Base-by-base conservation (phyloP, 2,329 filamentous ascomycete genomes). In the Nannizzia gypsea region DNA sequence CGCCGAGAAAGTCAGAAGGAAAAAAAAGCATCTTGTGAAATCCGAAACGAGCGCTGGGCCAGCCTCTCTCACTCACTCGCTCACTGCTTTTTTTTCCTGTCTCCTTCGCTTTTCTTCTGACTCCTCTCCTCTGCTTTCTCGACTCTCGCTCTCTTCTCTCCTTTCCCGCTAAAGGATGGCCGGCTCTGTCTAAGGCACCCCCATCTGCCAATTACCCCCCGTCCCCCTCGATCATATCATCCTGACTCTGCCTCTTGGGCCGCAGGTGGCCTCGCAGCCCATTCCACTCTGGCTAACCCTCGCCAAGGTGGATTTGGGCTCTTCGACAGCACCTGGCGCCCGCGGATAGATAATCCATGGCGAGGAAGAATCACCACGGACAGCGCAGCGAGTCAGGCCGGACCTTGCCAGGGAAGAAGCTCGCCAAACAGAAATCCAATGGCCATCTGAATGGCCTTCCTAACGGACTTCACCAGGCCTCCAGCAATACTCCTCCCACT, bases 301-400 rank as follows among this genome's bases (percentile, higher is more conserved):
- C 71, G 76, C 76, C 77, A 76, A 75, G n/a, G 73, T 71, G 70
- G 73, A 75, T 73, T 75, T 68, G 73, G 73, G 73, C 70, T 71
- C 72, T 69, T 68, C 70, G 67, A 71, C 67, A 67, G 71, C 69
- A 70, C 67, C 58, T 38, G 59, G 69, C 76, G 71, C 74, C 76
- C 72, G 78, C 78, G 77, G 38, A 75, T 76, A 74, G 73, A 73
- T 72, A 71, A 65, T 71, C 71, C 69, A 73, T 76, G 68, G 72
- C 74, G 71, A 76, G 76, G 70, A 77, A 78, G 72, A 86, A 79
- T 77, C 81, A 85, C 73, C 84, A 84, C 77, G 86, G 86, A 76
- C 83, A 80, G 70, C 84, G 87, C 74, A 87, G 95, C 77, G 90
- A 96, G 77, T 90, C 89, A 86, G 90, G 89, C 71, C 80, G 90